Evolutionary conservation across 2,329 filamentous ascomycete genomes (phyloP).

Genomic region (Penicillium hordei): DNA sequence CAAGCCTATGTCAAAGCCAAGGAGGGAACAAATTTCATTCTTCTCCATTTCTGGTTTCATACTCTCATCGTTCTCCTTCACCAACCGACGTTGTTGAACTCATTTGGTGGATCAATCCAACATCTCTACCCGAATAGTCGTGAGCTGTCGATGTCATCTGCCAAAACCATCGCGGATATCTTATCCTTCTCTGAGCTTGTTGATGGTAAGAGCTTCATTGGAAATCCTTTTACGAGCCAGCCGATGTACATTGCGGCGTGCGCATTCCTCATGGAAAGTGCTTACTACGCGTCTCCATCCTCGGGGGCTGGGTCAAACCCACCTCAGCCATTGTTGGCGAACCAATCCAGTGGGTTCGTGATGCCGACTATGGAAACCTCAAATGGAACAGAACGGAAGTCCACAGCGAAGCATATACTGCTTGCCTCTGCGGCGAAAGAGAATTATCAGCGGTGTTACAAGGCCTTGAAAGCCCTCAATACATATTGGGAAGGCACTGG

Average conservation of each 20-base stretch:
- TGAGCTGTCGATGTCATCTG: conserved; percentile 80
- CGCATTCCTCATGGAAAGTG: conserved; percentile 82
- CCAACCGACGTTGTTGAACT: conserved; percentile 77
- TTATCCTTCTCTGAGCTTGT: conserved; percentile 82
- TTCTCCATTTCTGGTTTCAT: conserved; percentile 87
- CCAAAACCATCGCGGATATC: conserved; percentile 89
- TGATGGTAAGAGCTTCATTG: conserved; percentile 80
- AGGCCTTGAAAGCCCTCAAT: conserved; percentile 76
- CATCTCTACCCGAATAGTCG: conserved; percentile 77
- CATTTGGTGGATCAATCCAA: conserved; percentile 67
- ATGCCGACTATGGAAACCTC: conserved; percentile 35
- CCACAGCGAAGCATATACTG: conserved; percentile 66
- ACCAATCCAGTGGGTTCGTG: conserved; percentile 38
- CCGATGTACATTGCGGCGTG: conserved; percentile 90
- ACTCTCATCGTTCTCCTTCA: conserved; percentile 81
- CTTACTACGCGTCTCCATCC: conserved; percentile 65
- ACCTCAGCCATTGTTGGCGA: conserved; percentile 30
- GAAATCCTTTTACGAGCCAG: conserved; percentile 85
- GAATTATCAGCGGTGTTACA: conserved; percentile 85
- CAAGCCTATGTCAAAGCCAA: conserved; percentile 77
- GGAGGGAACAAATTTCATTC: conserved; percentile 81
- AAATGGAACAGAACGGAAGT: conserved; percentile 30
- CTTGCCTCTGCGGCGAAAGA: conserved; percentile 79
- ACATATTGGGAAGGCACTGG: conserved; percentile 83
- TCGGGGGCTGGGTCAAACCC: conserved; percentile 61